These are phyloP conservation scores for Tuber magnatum DNA, from an alignment of 495 filamentous ascomycete genomes.

Conservation along the genomic window DNA sequence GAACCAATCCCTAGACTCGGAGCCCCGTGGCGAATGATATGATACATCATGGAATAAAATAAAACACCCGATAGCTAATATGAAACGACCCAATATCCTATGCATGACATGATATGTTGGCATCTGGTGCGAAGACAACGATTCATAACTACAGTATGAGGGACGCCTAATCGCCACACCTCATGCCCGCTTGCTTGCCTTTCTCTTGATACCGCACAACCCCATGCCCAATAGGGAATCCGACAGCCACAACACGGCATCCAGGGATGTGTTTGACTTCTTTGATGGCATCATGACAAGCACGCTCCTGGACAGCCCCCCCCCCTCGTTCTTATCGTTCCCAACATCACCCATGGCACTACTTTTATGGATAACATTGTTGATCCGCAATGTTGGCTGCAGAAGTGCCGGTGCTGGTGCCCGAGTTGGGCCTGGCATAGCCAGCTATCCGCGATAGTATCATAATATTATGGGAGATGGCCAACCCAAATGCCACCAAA, in stretches of 20 bases:
- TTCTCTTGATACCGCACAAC: too few relatives aligned
- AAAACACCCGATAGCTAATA: not conserved
- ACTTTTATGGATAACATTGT: not conserved
- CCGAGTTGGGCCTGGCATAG: not conserved
- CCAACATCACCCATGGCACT: not conserved
- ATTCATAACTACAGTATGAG: too few relatives aligned
- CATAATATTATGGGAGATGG: too few relatives aligned
- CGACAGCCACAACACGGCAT: not conserved
- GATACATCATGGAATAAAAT: not conserved
- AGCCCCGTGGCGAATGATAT: not conserved
- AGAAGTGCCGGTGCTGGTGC: not conserved
- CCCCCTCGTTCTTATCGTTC: not conserved
- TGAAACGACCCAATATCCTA: not conserved
- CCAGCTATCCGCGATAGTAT: not conserved
- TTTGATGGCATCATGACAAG: not conserved
- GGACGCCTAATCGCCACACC: too few relatives aligned
- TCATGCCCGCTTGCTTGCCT: too few relatives aligned
- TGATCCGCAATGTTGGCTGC: not conserved
- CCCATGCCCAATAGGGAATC: not conserved
- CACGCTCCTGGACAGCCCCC: not conserved
- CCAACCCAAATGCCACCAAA: not conserved
- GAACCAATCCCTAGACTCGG: not conserved
- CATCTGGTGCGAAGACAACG: too few relatives aligned
- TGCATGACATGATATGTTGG: not conserved
- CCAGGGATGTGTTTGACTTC: not conserved